A percentile compares a stretch with the other conserved stretches of the same genome.
Evolutionary conservation across 805 yeast genomes (phyloP).

Genomic region (Phaffomyces opuntiae): DNA sequence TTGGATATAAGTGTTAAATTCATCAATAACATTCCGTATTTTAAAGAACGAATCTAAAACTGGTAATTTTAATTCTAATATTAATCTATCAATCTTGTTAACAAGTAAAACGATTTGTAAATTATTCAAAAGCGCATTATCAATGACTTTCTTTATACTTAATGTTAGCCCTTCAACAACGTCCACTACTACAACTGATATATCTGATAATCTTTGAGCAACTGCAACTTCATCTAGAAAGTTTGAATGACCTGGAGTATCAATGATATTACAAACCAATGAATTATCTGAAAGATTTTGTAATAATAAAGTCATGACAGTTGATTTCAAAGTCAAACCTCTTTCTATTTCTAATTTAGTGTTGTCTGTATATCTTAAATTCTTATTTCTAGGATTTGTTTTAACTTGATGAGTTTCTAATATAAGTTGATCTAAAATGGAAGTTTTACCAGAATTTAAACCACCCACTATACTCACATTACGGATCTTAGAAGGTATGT

Average conservation of each 20-base stretch:
- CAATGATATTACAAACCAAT: constrained; percentile 55
- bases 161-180: constrained; percentile 73
- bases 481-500: constrained; percentile 57
- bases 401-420: constrained; percentile 50
- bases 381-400: constrained; percentile 54
- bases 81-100: constrained; percentile 81
- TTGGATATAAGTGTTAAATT: constrained; percentile 49
- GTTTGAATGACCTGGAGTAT: constrained; percentile 89
- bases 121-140: constrained; percentile 42
- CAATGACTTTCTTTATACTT: constrained; percentile 45
- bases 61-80: constrained; percentile 71
- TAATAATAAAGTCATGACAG: constrained; percentile 55
- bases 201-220: constrained; percentile 54
- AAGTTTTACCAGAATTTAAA: constrained; percentile 80
- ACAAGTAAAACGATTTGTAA: constrained; percentile 54
- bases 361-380: constrained; percentile 68
- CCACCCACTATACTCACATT: constrained; percentile 79
- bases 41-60: constrained; percentile 70
- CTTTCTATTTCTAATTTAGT: constrained; percentile 63
- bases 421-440: constrained; percentile 63
- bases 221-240: constrained; percentile 70
- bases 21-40: constrained; percentile 50
- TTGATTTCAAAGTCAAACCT: constrained; percentile 58
- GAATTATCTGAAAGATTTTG: constrained; percentile 50
- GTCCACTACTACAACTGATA: constrained; percentile 69